Percentiles rank a stretch among this genome's conserved stretches.
These are phyloP conservation scores for Phytopythium delawarense DNA, from an alignment of 352 stramenopile species.

Conservation along the genomic window DNA sequence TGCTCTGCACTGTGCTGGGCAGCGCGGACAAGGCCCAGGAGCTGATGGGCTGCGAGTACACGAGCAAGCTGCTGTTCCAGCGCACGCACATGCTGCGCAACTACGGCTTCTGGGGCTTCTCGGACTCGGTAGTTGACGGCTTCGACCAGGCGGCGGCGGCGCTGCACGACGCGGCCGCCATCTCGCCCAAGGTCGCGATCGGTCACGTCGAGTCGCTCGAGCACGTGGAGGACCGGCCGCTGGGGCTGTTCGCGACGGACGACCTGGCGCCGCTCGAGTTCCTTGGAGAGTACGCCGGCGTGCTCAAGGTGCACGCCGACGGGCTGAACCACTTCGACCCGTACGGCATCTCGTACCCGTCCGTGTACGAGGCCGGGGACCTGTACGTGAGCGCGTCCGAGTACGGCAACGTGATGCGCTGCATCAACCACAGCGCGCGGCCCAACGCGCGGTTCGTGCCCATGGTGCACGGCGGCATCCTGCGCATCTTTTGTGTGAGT, in stretches of 20 bases:
- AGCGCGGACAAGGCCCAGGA: constrained; percentile 40
- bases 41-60: constrained; percentile 73
- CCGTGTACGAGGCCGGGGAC: constrained; percentile 56
- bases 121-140: constrained; percentile 39
- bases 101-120: constrained; percentile 77
- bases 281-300: constrained; percentile 65
- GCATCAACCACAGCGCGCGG: constrained; percentile 67
- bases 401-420: constrained; percentile 74
- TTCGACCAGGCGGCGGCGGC: constrained; percentile 38
- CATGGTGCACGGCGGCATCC: constrained; percentile 59
- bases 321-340: constrained; percentile 41
- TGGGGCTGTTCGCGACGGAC: constrained; percentile 61
- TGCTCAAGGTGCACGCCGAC: constrained; percentile 47
- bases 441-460: constrained; percentile 63
- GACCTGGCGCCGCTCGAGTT: constrained; percentile 39
- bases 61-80: constrained; percentile 69
- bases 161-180: constrained; percentile 15
- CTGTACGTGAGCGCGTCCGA: constrained; percentile 65
- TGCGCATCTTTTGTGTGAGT: constrained; percentile 78
- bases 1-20: neutral
- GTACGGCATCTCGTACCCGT: constrained; percentile 73
- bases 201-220: constrained; percentile 48
- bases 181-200: constrained; percentile 48
- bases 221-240: constrained; percentile 36
- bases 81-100: constrained; percentile 61